phyloP scores from a whole-genome alignment of 352 stramenopile species.

The Phytopythium delawarense region DNA sequence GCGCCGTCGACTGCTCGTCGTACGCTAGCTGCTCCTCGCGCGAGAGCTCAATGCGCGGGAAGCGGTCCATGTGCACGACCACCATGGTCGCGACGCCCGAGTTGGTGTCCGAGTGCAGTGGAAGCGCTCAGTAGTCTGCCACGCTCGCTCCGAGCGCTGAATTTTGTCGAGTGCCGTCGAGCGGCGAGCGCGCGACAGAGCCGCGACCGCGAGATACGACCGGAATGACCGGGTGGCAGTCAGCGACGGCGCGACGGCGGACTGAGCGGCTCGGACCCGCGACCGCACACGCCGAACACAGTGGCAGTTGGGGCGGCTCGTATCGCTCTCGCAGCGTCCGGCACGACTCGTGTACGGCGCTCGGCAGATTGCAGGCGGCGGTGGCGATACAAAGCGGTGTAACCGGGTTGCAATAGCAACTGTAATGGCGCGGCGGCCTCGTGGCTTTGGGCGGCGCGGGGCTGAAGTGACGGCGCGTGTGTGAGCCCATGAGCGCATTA shows the following conservation, averaged over 20 bases:
- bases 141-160: not conserved
- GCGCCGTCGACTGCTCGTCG: conserved; percentile 15
- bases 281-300: not conserved
- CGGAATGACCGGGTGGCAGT: not conserved
- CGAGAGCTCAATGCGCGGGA: conserved; percentile 23
- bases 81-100: conserved; percentile 1
- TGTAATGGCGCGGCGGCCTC: too few relatives aligned
- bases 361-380: not conserved
- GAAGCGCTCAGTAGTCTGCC: not conserved
- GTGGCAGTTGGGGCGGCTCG: too few relatives aligned
- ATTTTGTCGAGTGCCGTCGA: conserved; percentile 3
- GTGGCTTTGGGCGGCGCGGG: not conserved
- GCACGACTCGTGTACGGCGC: not conserved
- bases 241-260: not conserved
- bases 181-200: not conserved
- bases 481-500: too few relatives aligned
- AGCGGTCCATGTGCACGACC: conserved; percentile 12
- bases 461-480: not conserved
- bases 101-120: not conserved
- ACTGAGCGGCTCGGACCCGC: not conserved
- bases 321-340: too few relatives aligned
- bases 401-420: too few relatives aligned
- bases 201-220: not conserved
- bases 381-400: too few relatives aligned
- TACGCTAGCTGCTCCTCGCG: conserved; percentile 27